Conservation (phyloP, 2,329 filamentous ascomycete species). For the Xylaria sp. region DNA sequence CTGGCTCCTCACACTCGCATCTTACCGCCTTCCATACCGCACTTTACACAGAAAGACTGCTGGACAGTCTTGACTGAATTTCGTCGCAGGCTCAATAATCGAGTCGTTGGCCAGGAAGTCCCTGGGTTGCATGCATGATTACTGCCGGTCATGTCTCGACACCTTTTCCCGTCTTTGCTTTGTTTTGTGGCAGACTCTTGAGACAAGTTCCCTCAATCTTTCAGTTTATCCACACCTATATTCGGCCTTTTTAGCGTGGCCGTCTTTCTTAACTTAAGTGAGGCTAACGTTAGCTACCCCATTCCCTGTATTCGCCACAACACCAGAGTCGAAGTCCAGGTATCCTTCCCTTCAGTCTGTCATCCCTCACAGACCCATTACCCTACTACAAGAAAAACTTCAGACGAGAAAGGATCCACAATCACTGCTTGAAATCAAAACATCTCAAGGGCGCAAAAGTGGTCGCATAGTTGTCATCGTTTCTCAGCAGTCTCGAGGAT, state of each 20-base stretch:
- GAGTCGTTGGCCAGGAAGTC: conserved; percentile 31
- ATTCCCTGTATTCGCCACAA: conserved; percentile 33
- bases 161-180: conserved; percentile 11
- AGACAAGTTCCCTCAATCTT: conserved; percentile 31
- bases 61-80: conserved; percentile 20
- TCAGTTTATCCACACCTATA: conserved; percentile 27
- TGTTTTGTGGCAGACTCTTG: conserved; percentile 38
- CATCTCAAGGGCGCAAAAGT: conserved; percentile 4
- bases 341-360: conserved; percentile 14
- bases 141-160: conserved; percentile 33
- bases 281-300: conserved; percentile 44
- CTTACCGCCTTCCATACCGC: conserved; percentile 43
- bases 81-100: conserved; percentile 25
- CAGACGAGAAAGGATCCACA: neutral
- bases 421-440: conserved; percentile 10
- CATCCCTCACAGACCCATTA: conserved; percentile 7
- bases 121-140: conserved; percentile 34
- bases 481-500: conserved; percentile 26
- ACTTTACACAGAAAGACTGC: conserved; percentile 30
- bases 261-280: conserved; percentile 36
- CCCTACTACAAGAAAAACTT: conserved; percentile 6
- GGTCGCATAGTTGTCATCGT: conserved; percentile 1
- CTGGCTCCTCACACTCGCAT: conserved; percentile 42
- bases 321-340: conserved; percentile 14
- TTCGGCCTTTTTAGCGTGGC: conserved; percentile 36